Percentiles rank a stretch among this genome's conserved stretches.
These are phyloP conservation scores for Penicillium atrosanguineum DNA, from an alignment of 495 filamentous ascomycete genomes.

Conservation along the genomic window DNA sequence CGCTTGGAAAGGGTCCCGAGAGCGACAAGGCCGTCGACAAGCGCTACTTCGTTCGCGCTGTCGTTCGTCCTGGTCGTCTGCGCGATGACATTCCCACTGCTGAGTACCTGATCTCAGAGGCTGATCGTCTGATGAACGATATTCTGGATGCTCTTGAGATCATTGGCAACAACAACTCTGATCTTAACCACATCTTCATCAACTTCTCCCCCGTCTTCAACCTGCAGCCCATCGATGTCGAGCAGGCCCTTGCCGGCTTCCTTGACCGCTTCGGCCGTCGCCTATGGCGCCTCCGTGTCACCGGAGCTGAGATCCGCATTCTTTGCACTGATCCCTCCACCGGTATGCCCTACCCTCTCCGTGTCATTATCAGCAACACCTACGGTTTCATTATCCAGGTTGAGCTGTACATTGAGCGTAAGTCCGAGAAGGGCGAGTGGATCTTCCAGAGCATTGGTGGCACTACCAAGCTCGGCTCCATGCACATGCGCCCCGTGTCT, in stretches of 20 bases:
- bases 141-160: constrained; percentile 97
- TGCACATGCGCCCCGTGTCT: constrained; percentile 87
- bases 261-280: constrained; percentile 93
- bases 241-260: constrained; percentile 92
- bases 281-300: constrained; percentile 93
- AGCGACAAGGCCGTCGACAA: constrained; percentile 72
- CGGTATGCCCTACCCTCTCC: constrained; percentile 84
- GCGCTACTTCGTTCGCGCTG: constrained; percentile 95
- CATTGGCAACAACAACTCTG: constrained; percentile 97
- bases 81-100: constrained; percentile 96
- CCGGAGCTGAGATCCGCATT: constrained; percentile 96
- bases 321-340: constrained; percentile 88
- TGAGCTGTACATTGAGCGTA: constrained; percentile 95
- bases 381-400: constrained; percentile 98
- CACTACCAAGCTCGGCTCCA: constrained; percentile 88
- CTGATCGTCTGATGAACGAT: constrained; percentile 93
- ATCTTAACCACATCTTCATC: constrained; percentile 99
- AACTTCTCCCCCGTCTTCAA: constrained; percentile 97
- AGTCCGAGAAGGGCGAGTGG: constrained; percentile 96
- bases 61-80: constrained; percentile 87
- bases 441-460: constrained; percentile 97
- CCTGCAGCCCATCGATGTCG: constrained; percentile 83
- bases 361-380: constrained; percentile 97
- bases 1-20: constrained; percentile 87
- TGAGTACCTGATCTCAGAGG: constrained; percentile 96